Evolutionary conservation across 208 protist genomes (phyloP), one percentile per base, ranked within the genome.

Genomic region (Trypanosoma avium): DNA sequence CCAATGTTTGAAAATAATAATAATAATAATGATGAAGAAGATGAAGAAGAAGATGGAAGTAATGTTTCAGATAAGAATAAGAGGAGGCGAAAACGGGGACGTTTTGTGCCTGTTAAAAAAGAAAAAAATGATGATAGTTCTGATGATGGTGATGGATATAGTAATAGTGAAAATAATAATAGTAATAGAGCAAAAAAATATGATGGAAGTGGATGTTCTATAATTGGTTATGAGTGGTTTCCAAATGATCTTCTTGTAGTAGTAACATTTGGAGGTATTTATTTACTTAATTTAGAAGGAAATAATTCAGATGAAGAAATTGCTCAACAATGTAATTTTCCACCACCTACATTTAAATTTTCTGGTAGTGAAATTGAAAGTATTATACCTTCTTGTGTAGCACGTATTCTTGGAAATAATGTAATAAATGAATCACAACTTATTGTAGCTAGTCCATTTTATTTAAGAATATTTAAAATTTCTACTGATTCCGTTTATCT

Each of bases 161-260:
- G 12, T 67, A 22, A 15, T 7, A 47, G 4, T n/a, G 6, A 3
- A 32, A 17, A 29, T n/a, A 30, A 29, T 52, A 30, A 29, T 52
- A 30, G 5, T 59, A 26, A 40, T 40, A 30, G 10, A 24, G 10
- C 21, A 7, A 7, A 12, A 22, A 30, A 13, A 46, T n/a, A 32
- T 48, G 53, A 24, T 54, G 47, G 21, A 1, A 12, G 33, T 24
- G 46, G 63, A 7, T 57, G 19, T 29, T 61, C 40, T 61, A 29
- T 69, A 33, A 15, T 91, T 4, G 79, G 79, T 59, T 90, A 86
- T 67, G 49, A 69, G 21, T 92, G 89, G 86, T 64, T 81, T 26
- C 70, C 61, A 8, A 49, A 71, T 19, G 89, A 90, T 45, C 64
- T 77, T 5, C 74, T 95, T 4, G 66, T 87, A 12, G 66, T 92